phyloP scores from a whole-genome alignment of 768 basidiomycete species.

The Leccinum rimulosum region DNA sequence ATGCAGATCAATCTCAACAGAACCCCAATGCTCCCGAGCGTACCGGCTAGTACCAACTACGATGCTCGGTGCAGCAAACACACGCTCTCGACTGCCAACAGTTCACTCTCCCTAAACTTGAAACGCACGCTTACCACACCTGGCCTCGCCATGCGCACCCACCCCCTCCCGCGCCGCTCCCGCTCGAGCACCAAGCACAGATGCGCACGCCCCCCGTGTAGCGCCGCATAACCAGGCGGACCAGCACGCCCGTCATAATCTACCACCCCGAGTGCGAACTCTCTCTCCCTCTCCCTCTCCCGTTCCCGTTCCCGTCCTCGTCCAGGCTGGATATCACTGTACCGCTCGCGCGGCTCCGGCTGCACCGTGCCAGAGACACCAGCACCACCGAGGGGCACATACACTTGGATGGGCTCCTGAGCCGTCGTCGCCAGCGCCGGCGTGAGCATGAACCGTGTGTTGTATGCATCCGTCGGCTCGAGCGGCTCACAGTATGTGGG shows the following conservation, averaged over 20 bases:
- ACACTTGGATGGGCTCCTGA: conserved; percentile 23
- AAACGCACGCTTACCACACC: conserved; percentile 22
- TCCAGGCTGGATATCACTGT: not conserved
- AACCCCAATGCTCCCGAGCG: too few species aligned
- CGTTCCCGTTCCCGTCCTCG: conserved; percentile 9
- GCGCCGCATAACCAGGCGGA: conserved; percentile 19
- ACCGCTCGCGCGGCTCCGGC: conserved; percentile 2
- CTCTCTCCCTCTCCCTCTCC: conserved; percentile 14
- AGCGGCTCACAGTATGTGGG: conserved; percentile 22
- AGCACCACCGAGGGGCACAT: conserved; percentile 1
- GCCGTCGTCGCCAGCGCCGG: conserved; percentile 10
- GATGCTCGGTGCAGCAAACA: conserved; percentile 21
- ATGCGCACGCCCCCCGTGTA: conserved; percentile 17
- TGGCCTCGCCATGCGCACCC: conserved; percentile 21
- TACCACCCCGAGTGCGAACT: conserved; percentile 20
- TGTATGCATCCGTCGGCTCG: conserved; percentile 14
- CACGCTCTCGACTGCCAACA: conserved; percentile 19
- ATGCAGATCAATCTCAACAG: too few species aligned
- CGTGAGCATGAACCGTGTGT: conserved; percentile 18
- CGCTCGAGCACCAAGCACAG: conserved; percentile 25
- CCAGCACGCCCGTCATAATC: conserved; percentile 23
- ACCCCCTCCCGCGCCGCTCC: conserved; percentile 18
- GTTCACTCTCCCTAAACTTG: conserved; percentile 18
- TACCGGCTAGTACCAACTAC: too few species aligned
- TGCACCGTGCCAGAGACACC: not conserved